phyloP scores from a whole-genome alignment of 345 rosid genomes.

The Linum usitatissimum region DNA sequence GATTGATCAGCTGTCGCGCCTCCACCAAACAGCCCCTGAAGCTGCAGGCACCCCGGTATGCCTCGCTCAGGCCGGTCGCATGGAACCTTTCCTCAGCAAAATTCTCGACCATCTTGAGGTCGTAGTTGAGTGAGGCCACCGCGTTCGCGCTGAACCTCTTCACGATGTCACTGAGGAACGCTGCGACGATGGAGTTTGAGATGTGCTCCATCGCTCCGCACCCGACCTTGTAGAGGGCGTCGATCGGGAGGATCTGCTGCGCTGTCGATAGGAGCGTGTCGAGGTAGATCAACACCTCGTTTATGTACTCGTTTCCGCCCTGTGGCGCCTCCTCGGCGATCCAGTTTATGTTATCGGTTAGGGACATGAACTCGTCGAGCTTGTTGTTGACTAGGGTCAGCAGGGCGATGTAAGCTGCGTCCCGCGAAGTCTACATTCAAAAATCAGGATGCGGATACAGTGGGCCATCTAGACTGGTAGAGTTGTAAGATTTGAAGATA shows the following conservation, averaged over 20 bases:
- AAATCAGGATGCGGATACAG: too few relatives aligned
- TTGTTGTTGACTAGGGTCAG: constrained; percentile 53
- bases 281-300: constrained; percentile 58
- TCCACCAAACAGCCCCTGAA: constrained; percentile 63
- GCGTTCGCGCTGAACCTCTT: constrained; percentile 89
- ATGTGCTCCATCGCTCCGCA: constrained; percentile 78
- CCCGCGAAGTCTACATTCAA: constrained; percentile 45
- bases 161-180: constrained; percentile 69
- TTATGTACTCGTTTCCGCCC: constrained; percentile 48
- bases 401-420: constrained; percentile 60
- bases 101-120: constrained; percentile 56
- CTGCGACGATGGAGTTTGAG: constrained; percentile 49
- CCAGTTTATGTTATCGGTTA: constrained; percentile 70
- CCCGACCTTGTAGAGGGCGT: constrained; percentile 70
- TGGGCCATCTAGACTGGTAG: too few relatives aligned
- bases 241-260: constrained; percentile 65
- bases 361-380: constrained; percentile 66
- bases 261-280: constrained; percentile 68
- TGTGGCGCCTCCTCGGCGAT: constrained; percentile 57
- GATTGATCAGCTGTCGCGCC: constrained; percentile 73
- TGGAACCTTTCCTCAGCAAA: constrained; percentile 79
- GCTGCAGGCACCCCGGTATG: constrained; percentile 46
- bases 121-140: constrained; percentile 49
- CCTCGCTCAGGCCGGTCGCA: constrained; percentile 53
- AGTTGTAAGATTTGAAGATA: too few relatives aligned